These are phyloP conservation scores for Dictyostelium brefeldianum DNA, from an alignment of 78 protist genomes.

Conservation along the genomic window DNA sequence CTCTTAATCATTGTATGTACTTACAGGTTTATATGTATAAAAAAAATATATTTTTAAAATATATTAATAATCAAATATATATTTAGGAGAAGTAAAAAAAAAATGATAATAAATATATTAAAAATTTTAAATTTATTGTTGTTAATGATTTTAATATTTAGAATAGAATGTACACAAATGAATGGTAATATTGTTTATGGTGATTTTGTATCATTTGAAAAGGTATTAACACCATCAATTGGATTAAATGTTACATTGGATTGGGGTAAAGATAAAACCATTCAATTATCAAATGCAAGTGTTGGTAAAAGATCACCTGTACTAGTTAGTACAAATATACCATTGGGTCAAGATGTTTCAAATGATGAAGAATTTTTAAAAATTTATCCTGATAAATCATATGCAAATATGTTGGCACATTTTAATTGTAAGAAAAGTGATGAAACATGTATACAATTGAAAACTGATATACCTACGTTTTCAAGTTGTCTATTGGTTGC, in stretches of 20 bases:
- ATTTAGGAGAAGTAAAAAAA: too few relatives aligned
- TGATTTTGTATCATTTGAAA: constrained; percentile 13
- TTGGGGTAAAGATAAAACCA: neutral
- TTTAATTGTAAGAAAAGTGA: constrained; percentile 15
- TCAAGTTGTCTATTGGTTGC: constrained; percentile 14
- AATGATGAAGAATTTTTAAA: neutral
- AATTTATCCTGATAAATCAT: neutral
- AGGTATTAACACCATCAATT: neutral
- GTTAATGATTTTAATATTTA: neutral
- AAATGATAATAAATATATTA: neutral
- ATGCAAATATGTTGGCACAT: constrained; percentile 23
- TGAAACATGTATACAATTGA: constrained; percentile 17
- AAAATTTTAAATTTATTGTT: neutral
- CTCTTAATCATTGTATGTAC: too few relatives aligned
- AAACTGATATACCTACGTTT: neutral
- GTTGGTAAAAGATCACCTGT: neutral
- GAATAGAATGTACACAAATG: neutral
- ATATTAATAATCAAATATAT: neutral
- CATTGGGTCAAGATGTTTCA: neutral
- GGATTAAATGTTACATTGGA: neutral
- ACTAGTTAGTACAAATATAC: neutral
- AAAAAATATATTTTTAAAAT: neutral
- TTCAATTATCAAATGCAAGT: neutral
- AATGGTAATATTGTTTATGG: neutral
- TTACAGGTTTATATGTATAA: too few relatives aligned